Evolutionary conservation across 2,329 filamentous ascomycete species (phyloP).

Genomic region (Cryphonectria carpinicola): DNA sequence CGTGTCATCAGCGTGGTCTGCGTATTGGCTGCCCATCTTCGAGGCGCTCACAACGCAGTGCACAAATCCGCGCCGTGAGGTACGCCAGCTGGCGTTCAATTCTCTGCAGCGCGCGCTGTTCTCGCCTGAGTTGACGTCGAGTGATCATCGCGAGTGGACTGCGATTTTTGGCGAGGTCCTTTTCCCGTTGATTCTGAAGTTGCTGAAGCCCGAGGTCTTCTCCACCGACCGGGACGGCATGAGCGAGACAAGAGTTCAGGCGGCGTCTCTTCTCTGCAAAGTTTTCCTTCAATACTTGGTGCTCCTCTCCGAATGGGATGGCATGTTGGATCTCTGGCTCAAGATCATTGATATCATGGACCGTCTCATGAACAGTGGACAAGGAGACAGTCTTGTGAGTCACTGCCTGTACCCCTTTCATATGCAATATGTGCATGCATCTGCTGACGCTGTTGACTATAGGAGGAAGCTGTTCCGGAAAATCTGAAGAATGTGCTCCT

Average conservation of each 20-base stretch:
- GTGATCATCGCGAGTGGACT: slow-evolving; percentile 87
- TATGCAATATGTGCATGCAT: slow-evolving; percentile 18
- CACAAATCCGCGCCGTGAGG: slow-evolving; percentile 90
- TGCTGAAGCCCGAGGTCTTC: slow-evolving; percentile 94
- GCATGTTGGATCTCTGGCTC: slow-evolving; percentile 89
- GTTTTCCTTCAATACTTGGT: slow-evolving; percentile 95
- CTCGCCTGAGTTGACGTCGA: slow-evolving; percentile 81
- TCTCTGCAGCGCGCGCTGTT: slow-evolving; percentile 85
- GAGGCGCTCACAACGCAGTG: slow-evolving; percentile 86
- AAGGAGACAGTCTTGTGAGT: slow-evolving; percentile 84
- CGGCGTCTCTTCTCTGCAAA: slow-evolving; percentile 88
- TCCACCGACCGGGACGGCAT: slow-evolving; percentile 89
- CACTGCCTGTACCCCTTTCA: neutral
- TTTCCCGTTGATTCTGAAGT: slow-evolving; percentile 83
- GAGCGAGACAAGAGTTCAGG: slow-evolving; percentile 92
- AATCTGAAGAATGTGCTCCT: slow-evolving; percentile 94
- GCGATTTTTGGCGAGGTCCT: slow-evolving; percentile 93
- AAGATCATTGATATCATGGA: slow-evolving; percentile 95
- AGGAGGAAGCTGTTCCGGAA: slow-evolving; percentile 95
- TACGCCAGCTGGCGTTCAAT: slow-evolving; percentile 85
- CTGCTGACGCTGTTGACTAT: slow-evolving; percentile 29
- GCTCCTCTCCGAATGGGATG: slow-evolving; percentile 80
- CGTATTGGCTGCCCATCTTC: slow-evolving; percentile 97
- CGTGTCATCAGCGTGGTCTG: slow-evolving; percentile 76
- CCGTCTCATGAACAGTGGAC: slow-evolving; percentile 91